Conservation (phyloP, 352 stramenopile genomes). For the Aphanomyces astaci region DNA sequence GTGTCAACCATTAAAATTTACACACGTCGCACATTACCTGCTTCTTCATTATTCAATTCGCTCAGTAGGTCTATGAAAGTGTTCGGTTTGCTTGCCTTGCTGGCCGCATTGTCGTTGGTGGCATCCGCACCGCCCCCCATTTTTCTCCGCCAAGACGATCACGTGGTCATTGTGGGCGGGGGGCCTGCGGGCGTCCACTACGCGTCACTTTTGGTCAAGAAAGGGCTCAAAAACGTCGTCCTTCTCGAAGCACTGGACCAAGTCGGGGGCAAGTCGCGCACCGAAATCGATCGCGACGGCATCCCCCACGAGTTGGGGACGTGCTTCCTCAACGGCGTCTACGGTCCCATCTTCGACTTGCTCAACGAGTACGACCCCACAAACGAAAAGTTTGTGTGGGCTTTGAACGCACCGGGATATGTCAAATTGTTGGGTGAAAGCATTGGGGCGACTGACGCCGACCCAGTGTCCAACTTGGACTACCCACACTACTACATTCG, state of each 20-base stretch:
- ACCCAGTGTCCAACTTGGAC: background rate
- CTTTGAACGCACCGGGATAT: background rate
- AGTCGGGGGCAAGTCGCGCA: background rate
- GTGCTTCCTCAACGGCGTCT: background rate
- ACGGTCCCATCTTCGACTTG: background rate
- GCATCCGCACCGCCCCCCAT: background rate
- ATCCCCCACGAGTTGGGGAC: background rate
- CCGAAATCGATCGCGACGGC: background rate
- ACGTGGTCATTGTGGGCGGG: conserved; percentile 23
- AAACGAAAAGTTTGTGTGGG: background rate
- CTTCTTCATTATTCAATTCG: too few relatives aligned
- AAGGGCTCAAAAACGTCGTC: conserved; percentile 18
- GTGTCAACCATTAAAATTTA: too few relatives aligned
- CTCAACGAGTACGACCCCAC: background rate
- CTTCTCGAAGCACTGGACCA: conserved; percentile 13
- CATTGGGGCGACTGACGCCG: background rate
- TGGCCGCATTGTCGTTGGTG: background rate
- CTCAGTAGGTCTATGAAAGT: background rate
- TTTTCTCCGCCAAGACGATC: background rate
- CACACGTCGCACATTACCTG: too few relatives aligned
- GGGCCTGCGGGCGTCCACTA: conserved; percentile 13
- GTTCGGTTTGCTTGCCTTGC: background rate
- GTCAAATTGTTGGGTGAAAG: background rate
- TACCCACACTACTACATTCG: background rate
- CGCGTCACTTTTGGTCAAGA: conserved; percentile 15